Conservation (phyloP, 2,329 filamentous ascomycete genomes). For the Aspergillus persii region DNA sequence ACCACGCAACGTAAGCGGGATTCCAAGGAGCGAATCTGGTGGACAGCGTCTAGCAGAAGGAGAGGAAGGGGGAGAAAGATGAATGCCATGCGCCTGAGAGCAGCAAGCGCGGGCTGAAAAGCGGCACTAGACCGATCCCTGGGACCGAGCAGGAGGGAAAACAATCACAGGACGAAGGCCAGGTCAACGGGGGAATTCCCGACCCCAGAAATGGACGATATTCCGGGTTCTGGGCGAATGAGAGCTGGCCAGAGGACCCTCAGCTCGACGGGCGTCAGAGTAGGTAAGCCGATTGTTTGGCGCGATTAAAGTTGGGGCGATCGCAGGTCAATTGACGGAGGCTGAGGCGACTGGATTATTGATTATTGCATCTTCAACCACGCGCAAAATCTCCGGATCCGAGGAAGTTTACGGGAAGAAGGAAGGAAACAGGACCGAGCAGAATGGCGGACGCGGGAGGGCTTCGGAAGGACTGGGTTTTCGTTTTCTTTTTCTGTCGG, state of each 20-base stretch:
- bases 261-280: not conserved
- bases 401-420: no score
- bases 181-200: constrained; percentile 1
- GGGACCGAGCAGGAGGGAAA: no score
- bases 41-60: not conserved
- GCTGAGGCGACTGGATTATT: not conserved
- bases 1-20: not conserved
- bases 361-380: not conserved
- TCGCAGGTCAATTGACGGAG: not conserved
- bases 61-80: not conserved
- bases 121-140: not conserved
- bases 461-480: not conserved
- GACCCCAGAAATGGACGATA: not conserved
- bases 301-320: not conserved
- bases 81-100: not conserved
- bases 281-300: not conserved
- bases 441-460: not conserved
- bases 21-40: not conserved
- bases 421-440: not conserved
- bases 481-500: not conserved
- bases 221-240: not conserved
- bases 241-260: not conserved
- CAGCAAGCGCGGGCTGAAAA: not conserved
- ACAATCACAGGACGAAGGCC: not conserved
- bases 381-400: not conserved